phyloP scores from a whole-genome alignment of 1,139 yeast genomes.

The Protomyces inundatus region DNA sequence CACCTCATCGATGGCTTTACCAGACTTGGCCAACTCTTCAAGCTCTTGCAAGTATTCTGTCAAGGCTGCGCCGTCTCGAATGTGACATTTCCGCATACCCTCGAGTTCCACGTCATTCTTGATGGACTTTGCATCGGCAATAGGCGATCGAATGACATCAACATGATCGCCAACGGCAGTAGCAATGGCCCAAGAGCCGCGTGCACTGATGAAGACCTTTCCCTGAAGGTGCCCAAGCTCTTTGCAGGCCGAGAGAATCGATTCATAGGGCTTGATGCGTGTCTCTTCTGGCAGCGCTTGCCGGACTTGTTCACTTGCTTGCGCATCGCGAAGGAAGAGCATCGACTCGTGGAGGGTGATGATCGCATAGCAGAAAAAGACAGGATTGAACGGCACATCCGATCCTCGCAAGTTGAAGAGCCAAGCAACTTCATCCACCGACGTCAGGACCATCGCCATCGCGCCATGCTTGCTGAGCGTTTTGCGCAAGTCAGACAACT shows the following conservation, averaged over 20 bases:
- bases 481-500: slow-evolving; percentile 47
- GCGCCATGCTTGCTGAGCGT: slow-evolving; percentile 45
- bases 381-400: slow-evolving; percentile 66
- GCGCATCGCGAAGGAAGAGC: slow-evolving; percentile 67
- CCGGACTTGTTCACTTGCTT: slow-evolving; percentile 47
- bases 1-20: slow-evolving; percentile 66
- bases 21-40: slow-evolving; percentile 53
- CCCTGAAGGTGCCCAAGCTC: slow-evolving; percentile 6
- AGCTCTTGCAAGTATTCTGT: slow-evolving; percentile 81
- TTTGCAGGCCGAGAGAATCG: slow-evolving; percentile 34
- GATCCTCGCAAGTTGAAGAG: slow-evolving; percentile 28
- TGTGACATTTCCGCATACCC: slow-evolving; percentile 74
- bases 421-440: slow-evolving; percentile 78
- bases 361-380: slow-evolving; percentile 74
- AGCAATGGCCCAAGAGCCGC: slow-evolving; percentile 77
- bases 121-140: slow-evolving; percentile 69
- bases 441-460: slow-evolving; percentile 53
- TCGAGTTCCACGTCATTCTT: slow-evolving; percentile 68
- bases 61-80: slow-evolving; percentile 81
- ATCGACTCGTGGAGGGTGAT: slow-evolving; percentile 55
- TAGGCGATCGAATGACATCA: slow-evolving; percentile 52
- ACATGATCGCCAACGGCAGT: slow-evolving; percentile 47
- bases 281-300: slow-evolving; percentile 36
- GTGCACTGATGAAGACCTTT: slow-evolving; percentile 55
- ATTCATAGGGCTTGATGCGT: slow-evolving; percentile 38